Percentiles rank a stretch among this genome's conserved stretches.
Conservation (phyloP, 768 basidiomycete genomes). For the Xerocomellus chrysenteron region DNA sequence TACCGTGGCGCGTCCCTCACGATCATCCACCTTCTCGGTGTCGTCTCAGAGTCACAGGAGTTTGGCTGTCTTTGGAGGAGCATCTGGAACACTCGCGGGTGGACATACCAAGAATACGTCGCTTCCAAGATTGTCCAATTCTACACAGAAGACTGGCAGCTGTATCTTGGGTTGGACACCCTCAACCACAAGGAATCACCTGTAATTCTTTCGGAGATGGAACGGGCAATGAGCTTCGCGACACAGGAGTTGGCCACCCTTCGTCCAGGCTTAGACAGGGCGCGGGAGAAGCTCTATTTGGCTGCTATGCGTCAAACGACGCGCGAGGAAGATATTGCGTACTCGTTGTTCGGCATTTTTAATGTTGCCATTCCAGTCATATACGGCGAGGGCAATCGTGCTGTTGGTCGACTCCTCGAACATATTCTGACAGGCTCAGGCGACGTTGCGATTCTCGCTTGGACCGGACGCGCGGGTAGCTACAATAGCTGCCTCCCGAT, state of each 20-base stretch:
- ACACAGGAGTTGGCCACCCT: background rate
- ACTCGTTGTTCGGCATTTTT: slow-evolving; percentile 11
- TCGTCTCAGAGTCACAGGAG: background rate
- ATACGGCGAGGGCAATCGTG: slow-evolving; percentile 8
- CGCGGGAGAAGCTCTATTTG: slow-evolving; percentile 10
- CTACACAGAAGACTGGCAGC: slow-evolving; percentile 13
- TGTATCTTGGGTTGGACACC: background rate
- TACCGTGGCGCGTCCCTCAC: slow-evolving; percentile 7
- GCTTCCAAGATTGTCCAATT: slow-evolving; percentile 1
- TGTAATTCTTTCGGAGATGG: slow-evolving; percentile 1
- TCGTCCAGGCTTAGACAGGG: background rate
- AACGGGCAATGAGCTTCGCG: background rate
- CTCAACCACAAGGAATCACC: slow-evolving; percentile 9
- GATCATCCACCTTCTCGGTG: slow-evolving; percentile 1
- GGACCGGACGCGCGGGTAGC: background rate
- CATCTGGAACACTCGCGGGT: slow-evolving; percentile 9
- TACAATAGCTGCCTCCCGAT: slow-evolving; percentile 3
- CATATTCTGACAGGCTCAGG: slow-evolving; percentile 1
- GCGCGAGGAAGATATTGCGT: slow-evolving; percentile 4
- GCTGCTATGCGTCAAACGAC: slow-evolving; percentile 2
- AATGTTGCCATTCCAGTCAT: background rate
- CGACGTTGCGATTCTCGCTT: slow-evolving; percentile 3
- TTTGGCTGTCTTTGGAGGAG: background rate
- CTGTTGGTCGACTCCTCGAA: slow-evolving; percentile 7
- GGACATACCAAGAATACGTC: slow-evolving; percentile 15